Evolutionary conservation across 257 asterid species (phyloP).

Genomic region (Gardenia jasminoides): DNA sequence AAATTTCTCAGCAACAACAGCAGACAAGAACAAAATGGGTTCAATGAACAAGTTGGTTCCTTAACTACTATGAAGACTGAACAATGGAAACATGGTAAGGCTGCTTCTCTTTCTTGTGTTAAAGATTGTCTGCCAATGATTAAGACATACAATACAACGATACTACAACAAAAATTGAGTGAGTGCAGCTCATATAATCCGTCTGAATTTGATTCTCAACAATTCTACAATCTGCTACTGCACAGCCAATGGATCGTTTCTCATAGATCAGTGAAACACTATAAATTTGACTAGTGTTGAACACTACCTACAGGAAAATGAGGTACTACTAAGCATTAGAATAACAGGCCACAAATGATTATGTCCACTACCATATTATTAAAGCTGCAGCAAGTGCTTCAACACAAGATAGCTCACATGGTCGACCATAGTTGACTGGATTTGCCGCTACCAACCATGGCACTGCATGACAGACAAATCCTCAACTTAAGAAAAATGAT

Average conservation of each 20-base stretch:
- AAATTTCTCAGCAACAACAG: background rate
- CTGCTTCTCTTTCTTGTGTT: background rate
- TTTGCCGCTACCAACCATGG: constrained; percentile 99
- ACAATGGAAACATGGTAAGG: background rate
- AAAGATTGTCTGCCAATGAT: too few species aligned
- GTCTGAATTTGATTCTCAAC: too few species aligned
- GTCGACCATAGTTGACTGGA: constrained; percentile 97
- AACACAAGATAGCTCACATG: constrained; percentile 93
- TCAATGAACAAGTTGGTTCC: background rate
- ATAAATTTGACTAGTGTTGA: background rate
- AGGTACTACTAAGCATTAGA: background rate
- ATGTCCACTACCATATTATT: constrained; percentile 67
- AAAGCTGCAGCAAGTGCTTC: constrained; percentile 98
- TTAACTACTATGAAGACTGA: background rate
- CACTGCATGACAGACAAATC: constrained; percentile 44
- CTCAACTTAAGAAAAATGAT: constrained; percentile 17
- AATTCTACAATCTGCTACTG: too few species aligned
- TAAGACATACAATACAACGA: too few species aligned
- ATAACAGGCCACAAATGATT: background rate
- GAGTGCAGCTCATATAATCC: too few species aligned
- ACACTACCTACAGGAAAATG: background rate
- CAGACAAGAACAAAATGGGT: background rate
- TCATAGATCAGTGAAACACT: background rate
- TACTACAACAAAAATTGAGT: too few species aligned
- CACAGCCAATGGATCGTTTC: too few species aligned